phyloP scores from a whole-genome alignment of 163 green algal species.

The Coccomyxa subellipsoidea region DNA sequence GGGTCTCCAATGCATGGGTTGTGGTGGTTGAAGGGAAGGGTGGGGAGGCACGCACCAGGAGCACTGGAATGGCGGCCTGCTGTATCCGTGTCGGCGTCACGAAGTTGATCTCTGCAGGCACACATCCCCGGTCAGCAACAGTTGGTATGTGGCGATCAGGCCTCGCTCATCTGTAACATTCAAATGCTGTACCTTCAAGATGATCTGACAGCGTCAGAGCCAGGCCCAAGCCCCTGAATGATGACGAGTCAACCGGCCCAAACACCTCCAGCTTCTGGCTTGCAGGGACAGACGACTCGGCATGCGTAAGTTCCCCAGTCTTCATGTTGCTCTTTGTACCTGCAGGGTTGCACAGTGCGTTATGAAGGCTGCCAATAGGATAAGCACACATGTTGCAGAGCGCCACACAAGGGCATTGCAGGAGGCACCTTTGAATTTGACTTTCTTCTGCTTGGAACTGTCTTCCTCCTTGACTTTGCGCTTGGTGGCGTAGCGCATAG shows the following conservation, averaged over 20 bases:
- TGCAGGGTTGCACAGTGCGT: background rate
- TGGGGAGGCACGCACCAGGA: constrained; percentile 36
- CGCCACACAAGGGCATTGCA: too few relatives aligned
- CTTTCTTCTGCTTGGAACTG: background rate
- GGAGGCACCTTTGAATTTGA: background rate
- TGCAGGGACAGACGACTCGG: background rate
- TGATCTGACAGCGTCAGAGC: constrained; percentile 39
- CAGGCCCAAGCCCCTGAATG: constrained; percentile 48
- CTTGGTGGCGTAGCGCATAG: background rate
- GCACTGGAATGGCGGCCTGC: constrained; percentile 37
- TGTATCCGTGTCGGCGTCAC: constrained; percentile 49
- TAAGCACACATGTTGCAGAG: too few relatives aligned
- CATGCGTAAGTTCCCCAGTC: background rate
- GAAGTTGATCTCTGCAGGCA: constrained; percentile 28
- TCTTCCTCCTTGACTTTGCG: background rate
- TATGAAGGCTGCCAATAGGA: too few relatives aligned
- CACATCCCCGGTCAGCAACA: constrained; percentile 11
- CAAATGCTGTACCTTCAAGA: constrained; percentile 27
- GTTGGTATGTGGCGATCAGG: too few relatives aligned
- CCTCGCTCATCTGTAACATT: too few relatives aligned
- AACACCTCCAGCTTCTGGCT: background rate
- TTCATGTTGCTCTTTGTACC: background rate
- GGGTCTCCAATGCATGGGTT: too few relatives aligned
- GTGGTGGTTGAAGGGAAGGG: too few relatives aligned
- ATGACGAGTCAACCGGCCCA: background rate